A percentile compares a stretch with the other conserved stretches of the same genome.
Conservation (phyloP, 441 rosid genomes). For the Pelargonium citronellum region DNA sequence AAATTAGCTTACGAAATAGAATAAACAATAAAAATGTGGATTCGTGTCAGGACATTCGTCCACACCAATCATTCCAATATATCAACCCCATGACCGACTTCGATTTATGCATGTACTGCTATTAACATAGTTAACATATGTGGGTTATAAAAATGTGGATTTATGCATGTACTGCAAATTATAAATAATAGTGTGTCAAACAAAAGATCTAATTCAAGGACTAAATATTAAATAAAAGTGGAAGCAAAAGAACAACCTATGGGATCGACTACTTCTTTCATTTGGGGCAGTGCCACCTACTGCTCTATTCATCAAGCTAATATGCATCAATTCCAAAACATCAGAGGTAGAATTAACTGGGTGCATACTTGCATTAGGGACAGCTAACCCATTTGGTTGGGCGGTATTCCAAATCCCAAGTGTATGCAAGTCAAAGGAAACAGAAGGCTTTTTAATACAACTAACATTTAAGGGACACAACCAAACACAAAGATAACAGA, state of each 20-base stretch:
- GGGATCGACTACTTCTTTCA: slow-evolving; percentile 96
- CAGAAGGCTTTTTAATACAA: slow-evolving; percentile 13
- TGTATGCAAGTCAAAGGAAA: slow-evolving; percentile 72
- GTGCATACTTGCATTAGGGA: slow-evolving; percentile 93
- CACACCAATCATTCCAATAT: too few relatives aligned
- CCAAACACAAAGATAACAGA: background rate
- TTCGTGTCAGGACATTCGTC: too few relatives aligned
- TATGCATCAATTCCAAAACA: slow-evolving; percentile 73
- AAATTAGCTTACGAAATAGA: too few relatives aligned
- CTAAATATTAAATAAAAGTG: background rate
- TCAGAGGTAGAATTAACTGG: slow-evolving; percentile 71
- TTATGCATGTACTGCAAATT: too few relatives aligned
- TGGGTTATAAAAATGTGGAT: too few relatives aligned
- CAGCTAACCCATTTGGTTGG: slow-evolving; percentile 85
- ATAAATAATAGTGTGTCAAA: too few relatives aligned
- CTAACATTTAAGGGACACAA: background rate
- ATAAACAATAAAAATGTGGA: too few relatives aligned
- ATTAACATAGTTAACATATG: too few relatives aligned
- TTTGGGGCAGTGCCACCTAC: slow-evolving; percentile 89
- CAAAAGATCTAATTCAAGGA: slow-evolving; percentile 9
- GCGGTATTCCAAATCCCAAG: slow-evolving; percentile 82
- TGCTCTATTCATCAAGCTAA: slow-evolving; percentile 77
- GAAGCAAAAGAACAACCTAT: slow-evolving; percentile 38
- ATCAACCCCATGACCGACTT: too few relatives aligned
- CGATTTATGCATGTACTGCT: too few relatives aligned